Evolutionary conservation across 2,329 filamentous ascomycete genomes (phyloP), one percentile per base, ranked within the genome.

Genomic region (Macroventuria anomochaeta): DNA sequence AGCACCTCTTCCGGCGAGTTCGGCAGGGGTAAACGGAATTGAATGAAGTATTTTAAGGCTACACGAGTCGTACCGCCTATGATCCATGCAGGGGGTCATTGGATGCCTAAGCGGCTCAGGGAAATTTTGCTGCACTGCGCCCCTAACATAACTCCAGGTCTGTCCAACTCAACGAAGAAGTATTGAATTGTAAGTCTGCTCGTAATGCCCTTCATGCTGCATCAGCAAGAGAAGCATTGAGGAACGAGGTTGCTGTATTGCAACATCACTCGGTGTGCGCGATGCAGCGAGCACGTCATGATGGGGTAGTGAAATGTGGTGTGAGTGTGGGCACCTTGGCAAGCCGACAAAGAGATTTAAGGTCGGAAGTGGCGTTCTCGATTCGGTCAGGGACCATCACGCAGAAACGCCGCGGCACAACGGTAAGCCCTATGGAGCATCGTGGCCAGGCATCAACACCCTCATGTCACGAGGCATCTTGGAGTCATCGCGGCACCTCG

Each of bases 51-150:
- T 54, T 54, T 49, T 54, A 40, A 23, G 44, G 39, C 37, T 42
- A 42, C 38, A n/a, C 32, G 43, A 53, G 13, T 47, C 43, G 38
- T 43, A 38, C 38, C 18, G 23, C 28, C 32, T 26, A 29, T 26
- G 38, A 46, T 39, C 28, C 20, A 26, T 53, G 37, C 49, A 53
- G 29, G 50, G n/a, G 43, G 26, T 47, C 8, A 20, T 38, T 32
- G 50, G 50, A 47, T 42, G 50, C 50, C 50, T 53, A 53, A 53
- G 50, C 50, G 43, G 50, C 31, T 18, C 25, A 33, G 32, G 47
- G 42, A 53, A 43, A 53, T 42, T 53, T 44, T 46, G 36, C 29
- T 41, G 41, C 48, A 18, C 42, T 41, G 42, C 31, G 42, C 49
- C 50, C 50, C 43, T 53, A 53, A 47, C 31, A 53, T 53, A 52